A percentile compares a stretch with the other conserved stretches of the same genome.
Evolutionary conservation across 495 filamentous ascomycete genomes (phyloP).

Genomic region (Lineolata rhizophorae): DNA sequence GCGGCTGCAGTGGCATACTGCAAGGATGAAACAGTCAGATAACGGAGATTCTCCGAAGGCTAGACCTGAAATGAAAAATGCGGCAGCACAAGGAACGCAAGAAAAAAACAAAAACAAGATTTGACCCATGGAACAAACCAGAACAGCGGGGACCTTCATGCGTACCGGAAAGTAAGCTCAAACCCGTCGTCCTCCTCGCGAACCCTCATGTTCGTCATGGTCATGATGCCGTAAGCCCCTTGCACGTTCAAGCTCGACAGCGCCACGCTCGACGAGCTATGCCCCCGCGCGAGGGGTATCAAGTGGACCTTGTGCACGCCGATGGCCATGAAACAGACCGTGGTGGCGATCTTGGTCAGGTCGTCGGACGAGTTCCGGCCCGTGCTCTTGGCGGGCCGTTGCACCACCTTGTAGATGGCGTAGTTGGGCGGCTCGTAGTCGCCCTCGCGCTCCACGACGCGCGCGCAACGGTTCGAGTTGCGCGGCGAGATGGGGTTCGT

Average conservation of each 20-base stretch:
- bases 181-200: slow-evolving; percentile 64
- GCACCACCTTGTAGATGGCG: slow-evolving; percentile 67
- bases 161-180: too few species aligned
- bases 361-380: slow-evolving; percentile 49
- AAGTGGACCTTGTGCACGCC: slow-evolving; percentile 68
- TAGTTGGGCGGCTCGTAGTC: slow-evolving; percentile 49
- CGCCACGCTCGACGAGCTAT: too few species aligned
- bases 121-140: too few species aligned
- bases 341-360: slow-evolving; percentile 47
- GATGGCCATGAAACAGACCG: slow-evolving; percentile 66
- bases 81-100: too few species aligned
- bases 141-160: too few species aligned
- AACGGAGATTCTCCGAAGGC: too few species aligned
- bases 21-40: too few species aligned
- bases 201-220: slow-evolving; percentile 43
- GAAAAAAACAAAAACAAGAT: too few species aligned
- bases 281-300: too few species aligned
- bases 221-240: slow-evolving; percentile 37
- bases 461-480: slow-evolving; percentile 39
- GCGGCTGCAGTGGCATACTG: slow-evolving; percentile 41
- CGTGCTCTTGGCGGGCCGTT: slow-evolving; percentile 38
- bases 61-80: too few species aligned
- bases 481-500: slow-evolving; percentile 33
- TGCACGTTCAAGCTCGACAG: not conserved
- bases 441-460: slow-evolving; percentile 48